A percentile compares a stretch with the other conserved stretches of the same genome.
Conservation (phyloP, 352 stramenopile genomes). For the Lagenidium giganteum region DNA sequence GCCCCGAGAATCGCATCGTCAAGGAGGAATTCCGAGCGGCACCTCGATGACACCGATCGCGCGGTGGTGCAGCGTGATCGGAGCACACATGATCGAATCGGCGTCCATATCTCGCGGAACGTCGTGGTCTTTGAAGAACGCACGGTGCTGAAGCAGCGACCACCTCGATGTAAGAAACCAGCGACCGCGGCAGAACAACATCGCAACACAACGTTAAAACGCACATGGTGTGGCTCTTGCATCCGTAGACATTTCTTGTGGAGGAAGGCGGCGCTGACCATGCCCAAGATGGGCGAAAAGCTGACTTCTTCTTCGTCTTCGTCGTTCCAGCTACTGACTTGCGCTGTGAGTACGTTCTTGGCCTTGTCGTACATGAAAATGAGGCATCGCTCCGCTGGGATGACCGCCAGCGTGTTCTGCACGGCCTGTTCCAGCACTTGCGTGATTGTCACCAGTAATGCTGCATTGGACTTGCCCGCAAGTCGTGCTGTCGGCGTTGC, state of each 20-base stretch:
- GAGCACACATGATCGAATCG: conserved; percentile 39
- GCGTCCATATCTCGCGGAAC: conserved; percentile 30
- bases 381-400: conserved; percentile 29
- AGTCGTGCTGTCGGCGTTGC: no score
- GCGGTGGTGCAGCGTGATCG: conserved; percentile 30
- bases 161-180: no score
- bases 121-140: conserved; percentile 39
- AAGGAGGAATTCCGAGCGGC: no score
- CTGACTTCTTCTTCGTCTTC: conserved; percentile 4
- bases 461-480: no score
- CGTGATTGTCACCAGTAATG: no score
- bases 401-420: conserved; percentile 17
- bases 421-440: conserved; percentile 25
- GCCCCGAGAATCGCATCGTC: no score
- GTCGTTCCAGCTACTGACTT: conserved; percentile 13
- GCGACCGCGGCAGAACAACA: no score
- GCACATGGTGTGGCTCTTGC: conserved; percentile 31
- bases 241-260: conserved; percentile 35
- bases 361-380: conserved; percentile 35
- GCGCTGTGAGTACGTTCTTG: conserved; percentile 21
- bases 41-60: conserved; percentile 39
- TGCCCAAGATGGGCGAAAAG: conserved; percentile 37
- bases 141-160: no score
- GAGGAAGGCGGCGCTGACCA: conserved; percentile 36
- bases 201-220: no score